Conservation (phyloP, 148 eudicot genomes). For the Rhododendron molle region DNA sequence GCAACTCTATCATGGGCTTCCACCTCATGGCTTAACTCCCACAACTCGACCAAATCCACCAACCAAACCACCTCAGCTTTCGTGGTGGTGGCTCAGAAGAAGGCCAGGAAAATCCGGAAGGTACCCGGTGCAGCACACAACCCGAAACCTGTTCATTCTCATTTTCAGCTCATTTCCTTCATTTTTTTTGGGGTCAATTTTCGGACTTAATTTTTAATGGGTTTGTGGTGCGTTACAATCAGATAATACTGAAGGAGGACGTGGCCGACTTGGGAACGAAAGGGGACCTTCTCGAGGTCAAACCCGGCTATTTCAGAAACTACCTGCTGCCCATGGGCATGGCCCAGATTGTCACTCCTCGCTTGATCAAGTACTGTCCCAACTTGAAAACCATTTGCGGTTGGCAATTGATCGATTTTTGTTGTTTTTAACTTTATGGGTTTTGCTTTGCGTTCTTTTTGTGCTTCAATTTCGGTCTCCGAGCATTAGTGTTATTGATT, state of each 20-base stretch:
- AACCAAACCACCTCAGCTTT: constrained; percentile 26
- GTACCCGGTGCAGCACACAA: constrained; percentile 11
- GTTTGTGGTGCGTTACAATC: constrained; percentile 9
- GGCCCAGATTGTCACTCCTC: constrained; percentile 72
- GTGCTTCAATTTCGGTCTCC: background rate
- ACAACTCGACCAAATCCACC: constrained; percentile 15
- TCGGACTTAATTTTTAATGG: background rate
- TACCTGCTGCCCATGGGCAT: constrained; percentile 70
- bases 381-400: background rate
- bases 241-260: constrained; percentile 90
- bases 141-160: background rate
- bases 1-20: constrained; percentile 46
- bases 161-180: background rate
- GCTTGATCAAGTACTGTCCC: constrained; percentile 50
- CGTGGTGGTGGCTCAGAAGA: constrained; percentile 53
- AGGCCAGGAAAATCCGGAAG: constrained; percentile 69
- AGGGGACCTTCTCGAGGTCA: constrained; percentile 77
- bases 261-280: constrained; percentile 68
- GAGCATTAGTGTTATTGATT: background rate
- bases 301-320: constrained; percentile 80
- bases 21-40: constrained; percentile 40
- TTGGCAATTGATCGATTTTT: background rate
- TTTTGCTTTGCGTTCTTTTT: too few relatives aligned
- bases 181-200: background rate
- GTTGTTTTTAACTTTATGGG: background rate